Evolutionary conservation across 202 grass and related monocot species (phyloP), one percentile per base, ranked within the genome.

Genomic region (Setaria italica): DNA sequence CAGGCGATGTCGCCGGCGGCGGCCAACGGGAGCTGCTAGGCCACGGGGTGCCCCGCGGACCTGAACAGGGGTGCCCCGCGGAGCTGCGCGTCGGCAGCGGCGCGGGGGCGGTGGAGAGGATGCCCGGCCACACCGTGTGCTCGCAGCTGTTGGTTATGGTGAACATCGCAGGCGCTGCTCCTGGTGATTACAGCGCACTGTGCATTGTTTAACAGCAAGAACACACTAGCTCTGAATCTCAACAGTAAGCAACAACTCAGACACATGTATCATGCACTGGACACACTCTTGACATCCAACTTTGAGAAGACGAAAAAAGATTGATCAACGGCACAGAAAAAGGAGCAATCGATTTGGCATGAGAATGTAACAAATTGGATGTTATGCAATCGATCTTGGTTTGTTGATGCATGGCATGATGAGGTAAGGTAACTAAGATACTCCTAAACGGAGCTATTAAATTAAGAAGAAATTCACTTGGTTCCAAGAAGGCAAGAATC

Each of bases 61-160:
- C 47, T 97, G 45, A 97, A 97, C 76, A 42, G n/a, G 43, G 51
- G 30, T 95, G 93, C 78, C 93, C 90, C 6, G 53, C 62, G 17
- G 88, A 84, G 49, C 86, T 92, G 56, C 69, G 72, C 50, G 86
- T 92, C n/a, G 3, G 7, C 63, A 11, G 32, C 6, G 19, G 1
- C 54, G 21, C 0, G 50, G 14, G 45, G 2, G 73, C 34, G 33
- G 25, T 97, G 53, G 91, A 94, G 74, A 97, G 91, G 55, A 93
- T 71, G 25, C 25, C 25, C 25, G 25, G 25, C 25, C 25, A 25
- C 25, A 25, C 25, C 25, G 25, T 25, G 25, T 25, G 85, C 94
- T 7, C 57, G 54, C 94, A 96, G 57, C 50, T 84, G 74, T 96
- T 97, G 72, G 51, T 88, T 32, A 94, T 54, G 62, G 15, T 85